Percentiles rank a stretch among this genome's conserved stretches.
Evolutionary conservation across 2,329 filamentous ascomycete genomes (phyloP).

Genomic region (Lachnellula arida): DNA sequence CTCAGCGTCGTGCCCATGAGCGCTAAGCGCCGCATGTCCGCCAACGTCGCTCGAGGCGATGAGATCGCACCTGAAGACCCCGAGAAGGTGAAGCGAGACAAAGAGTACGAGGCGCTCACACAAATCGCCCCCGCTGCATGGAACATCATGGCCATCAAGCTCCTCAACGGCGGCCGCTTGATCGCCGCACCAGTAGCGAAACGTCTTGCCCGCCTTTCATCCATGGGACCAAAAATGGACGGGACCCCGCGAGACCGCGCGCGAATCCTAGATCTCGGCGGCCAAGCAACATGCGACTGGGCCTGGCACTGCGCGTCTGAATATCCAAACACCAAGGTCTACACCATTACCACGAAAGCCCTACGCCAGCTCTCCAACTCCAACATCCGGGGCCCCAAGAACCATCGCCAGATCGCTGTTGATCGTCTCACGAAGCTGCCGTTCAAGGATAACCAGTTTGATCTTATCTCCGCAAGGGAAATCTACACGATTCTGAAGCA

Average conservation of each 20-base stretch:
- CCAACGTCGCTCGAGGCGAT: conserved; percentile 69
- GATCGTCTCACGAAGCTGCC: conserved; percentile 74
- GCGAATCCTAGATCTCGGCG: conserved; percentile 80
- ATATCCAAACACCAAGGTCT: conserved; percentile 80
- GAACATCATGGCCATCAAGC: conserved; percentile 57
- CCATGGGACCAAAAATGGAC: conserved; percentile 40
- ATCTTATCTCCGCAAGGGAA: conserved; percentile 84
- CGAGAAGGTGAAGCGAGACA: conserved; percentile 62
- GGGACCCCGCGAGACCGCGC: conserved; percentile 48
- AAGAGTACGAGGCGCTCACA: conserved; percentile 72
- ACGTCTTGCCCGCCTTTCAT: conserved; percentile 52
- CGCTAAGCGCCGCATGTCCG: conserved; percentile 66
- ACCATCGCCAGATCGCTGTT: conserved; percentile 81
- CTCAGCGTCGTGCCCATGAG: conserved; percentile 64
- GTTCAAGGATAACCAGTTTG: conserved; percentile 81
- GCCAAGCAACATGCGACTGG: conserved; percentile 85
- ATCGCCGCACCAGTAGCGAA: conserved; percentile 61
- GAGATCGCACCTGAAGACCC: conserved; percentile 59
- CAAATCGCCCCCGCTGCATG: conserved; percentile 61
- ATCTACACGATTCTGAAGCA: conserved; percentile 81
- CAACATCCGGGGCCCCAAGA: conserved; percentile 75
- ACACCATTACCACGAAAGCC: conserved; percentile 76
- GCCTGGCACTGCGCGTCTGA: conserved; percentile 88
- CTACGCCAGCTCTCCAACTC: conserved; percentile 66
- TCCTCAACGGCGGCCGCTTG: conserved; percentile 60